Conservation (phyloP, 768 basidiomycete genomes). For the Tylopilus subfusipes region DNA sequence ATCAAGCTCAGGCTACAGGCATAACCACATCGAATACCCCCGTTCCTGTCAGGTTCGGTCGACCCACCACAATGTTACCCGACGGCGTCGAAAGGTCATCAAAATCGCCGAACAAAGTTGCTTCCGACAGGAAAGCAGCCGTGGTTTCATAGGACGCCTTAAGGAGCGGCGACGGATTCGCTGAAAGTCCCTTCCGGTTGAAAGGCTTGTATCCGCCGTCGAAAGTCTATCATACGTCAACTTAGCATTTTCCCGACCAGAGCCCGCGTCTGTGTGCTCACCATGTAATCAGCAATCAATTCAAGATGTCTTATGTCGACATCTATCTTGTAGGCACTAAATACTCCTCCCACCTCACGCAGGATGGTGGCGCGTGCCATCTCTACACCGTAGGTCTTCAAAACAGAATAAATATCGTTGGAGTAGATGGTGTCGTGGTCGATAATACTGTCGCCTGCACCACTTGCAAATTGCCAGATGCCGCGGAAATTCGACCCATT, state of each 20-base stretch:
- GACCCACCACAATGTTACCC: slow-evolving; percentile 86
- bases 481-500: slow-evolving; percentile 94
- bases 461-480: slow-evolving; percentile 73
- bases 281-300: slow-evolving; percentile 99
- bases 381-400: slow-evolving; percentile 94
- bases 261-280: slow-evolving; percentile 35
- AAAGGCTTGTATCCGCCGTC: slow-evolving; percentile 98
- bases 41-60: slow-evolving; percentile 88
- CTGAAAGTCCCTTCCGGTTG: slow-evolving; percentile 91
- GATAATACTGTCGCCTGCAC: slow-evolving; percentile 53
- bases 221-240: slow-evolving; percentile 66
- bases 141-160: slow-evolving; percentile 99
- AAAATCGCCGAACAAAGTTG: slow-evolving; percentile 92
- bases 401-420: slow-evolving; percentile 90
- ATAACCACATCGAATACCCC: slow-evolving; percentile 88
- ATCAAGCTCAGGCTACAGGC: slow-evolving; percentile 30
- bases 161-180: slow-evolving; percentile 90
- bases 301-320: slow-evolving; percentile 93
- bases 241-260: background rate
- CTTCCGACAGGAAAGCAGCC: slow-evolving; percentile 88
- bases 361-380: slow-evolving; percentile 91
- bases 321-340: slow-evolving; percentile 92
- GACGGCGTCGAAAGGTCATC: slow-evolving; percentile 90
- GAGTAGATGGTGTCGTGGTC: slow-evolving; percentile 83
- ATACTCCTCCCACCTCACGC: slow-evolving; percentile 86